Conservation (phyloP, 257 asterid species). For the Primulina huaijiensis region DNA sequence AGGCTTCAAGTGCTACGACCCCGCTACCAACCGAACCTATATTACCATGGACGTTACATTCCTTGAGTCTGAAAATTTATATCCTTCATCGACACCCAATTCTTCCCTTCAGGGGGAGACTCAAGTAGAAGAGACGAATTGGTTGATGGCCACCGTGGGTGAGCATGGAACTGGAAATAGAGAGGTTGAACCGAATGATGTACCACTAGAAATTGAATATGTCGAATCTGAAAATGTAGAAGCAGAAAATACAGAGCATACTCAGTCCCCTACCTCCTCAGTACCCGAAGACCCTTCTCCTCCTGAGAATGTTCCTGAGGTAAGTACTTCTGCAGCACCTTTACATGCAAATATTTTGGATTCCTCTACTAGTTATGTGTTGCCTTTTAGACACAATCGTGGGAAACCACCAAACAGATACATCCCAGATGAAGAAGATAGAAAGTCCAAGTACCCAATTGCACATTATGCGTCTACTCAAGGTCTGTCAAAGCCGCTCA, state of each 20-base stretch:
- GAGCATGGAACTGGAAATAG: no score
- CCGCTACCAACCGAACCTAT: not conserved
- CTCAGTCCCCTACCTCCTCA: not conserved
- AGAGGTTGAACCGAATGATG: not conserved
- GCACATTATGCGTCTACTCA: not conserved
- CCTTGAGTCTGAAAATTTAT: not conserved
- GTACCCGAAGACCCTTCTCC: not conserved
- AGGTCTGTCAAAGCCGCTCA: not conserved
- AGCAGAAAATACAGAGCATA: not conserved
- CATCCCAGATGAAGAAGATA: not conserved
- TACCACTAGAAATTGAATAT: not conserved
- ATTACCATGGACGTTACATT: not conserved
- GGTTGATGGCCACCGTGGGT: no score
- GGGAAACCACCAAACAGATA: conserved; percentile 1
- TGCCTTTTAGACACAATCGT: not conserved
- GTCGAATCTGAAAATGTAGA: not conserved
- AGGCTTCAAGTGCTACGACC: not conserved
- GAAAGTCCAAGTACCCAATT: not conserved
- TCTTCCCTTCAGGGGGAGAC: not conserved
- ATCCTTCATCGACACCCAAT: not conserved
- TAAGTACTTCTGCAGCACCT: not conserved
- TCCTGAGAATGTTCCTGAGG: not conserved
- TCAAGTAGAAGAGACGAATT: not conserved
- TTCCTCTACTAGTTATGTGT: not conserved
- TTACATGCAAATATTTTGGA: not conserved